Evolutionary conservation across 805 yeast genomes (phyloP).

Genomic region (Spathaspora arborariae): DNA sequence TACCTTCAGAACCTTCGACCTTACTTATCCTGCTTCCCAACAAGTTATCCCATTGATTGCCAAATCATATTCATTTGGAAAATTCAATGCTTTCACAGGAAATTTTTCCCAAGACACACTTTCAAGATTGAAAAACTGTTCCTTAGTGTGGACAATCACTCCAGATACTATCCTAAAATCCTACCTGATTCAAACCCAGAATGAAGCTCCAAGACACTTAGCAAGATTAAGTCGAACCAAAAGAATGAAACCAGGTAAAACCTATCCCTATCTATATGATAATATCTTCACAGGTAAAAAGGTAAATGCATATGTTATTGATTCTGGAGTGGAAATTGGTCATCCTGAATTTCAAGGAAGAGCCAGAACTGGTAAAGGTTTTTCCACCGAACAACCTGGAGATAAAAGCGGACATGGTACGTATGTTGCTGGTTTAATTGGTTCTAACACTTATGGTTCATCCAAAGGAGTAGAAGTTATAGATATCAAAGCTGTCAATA

Average conservation of each 20-base stretch:
- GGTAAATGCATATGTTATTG: slow-evolving; percentile 75
- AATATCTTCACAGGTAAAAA: slow-evolving; percentile 46
- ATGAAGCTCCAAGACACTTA: slow-evolving; percentile 59
- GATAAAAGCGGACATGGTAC: slow-evolving; percentile 53
- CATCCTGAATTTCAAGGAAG: slow-evolving; percentile 66
- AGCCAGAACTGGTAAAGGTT: slow-evolving; percentile 55
- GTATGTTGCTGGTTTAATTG: slow-evolving; percentile 52
- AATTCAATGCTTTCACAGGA: slow-evolving; percentile 67
- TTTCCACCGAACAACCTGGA: slow-evolving; percentile 56
- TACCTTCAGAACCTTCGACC: slow-evolving; percentile 43
- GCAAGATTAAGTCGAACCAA: slow-evolving; percentile 56
- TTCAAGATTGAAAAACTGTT: slow-evolving; percentile 49
- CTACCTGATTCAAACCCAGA: slow-evolving; percentile 41
- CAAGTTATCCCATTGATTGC: slow-evolving; percentile 46
- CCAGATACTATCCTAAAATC: slow-evolving; percentile 63
- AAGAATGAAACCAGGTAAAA: slow-evolving; percentile 12
- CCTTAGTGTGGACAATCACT: slow-evolving; percentile 63
- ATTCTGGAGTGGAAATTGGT: slow-evolving; percentile 69
- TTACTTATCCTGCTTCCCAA: slow-evolving; percentile 28
- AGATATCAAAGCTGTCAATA: slow-evolving; percentile 71
- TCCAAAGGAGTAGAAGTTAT: slow-evolving; percentile 53
- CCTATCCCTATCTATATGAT: slow-evolving; percentile 47
- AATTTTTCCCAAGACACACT: slow-evolving; percentile 47
- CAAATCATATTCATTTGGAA: slow-evolving; percentile 61
- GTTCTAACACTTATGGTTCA: slow-evolving; percentile 49